Evolutionary conservation across 306 rosid genomes (phyloP), one percentile per base, ranked within the genome.

Genomic region (Citrullus colocynthis): DNA sequence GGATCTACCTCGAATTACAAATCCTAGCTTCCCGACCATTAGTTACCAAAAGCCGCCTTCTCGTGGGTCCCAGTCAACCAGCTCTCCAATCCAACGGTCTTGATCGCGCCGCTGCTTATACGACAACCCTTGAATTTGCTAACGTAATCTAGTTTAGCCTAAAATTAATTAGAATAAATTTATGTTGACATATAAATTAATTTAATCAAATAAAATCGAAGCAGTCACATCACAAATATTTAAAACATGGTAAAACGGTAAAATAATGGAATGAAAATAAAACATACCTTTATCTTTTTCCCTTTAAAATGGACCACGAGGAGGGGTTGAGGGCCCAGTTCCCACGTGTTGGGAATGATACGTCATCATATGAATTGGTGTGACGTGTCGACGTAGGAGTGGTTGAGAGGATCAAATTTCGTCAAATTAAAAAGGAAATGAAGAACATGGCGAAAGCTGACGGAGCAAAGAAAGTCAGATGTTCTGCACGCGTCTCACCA

Each of bases 321-420:
- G 5, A 6, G 41, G 36, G 51, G 28, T 15, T 13, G 45, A 1
- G 72, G 42, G 72, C 5, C 72, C 51, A 65, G 14, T 3, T 65
- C 74, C 34, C 74, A 67, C 74, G 74, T 67, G 74, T 41, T 67
- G 74, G 41, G 54, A 67, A 67, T 67, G 54, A 67, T 67, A 67
- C 74, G 74, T 67, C 74, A 67, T 67, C 54, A 11, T 65, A 4
- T 37, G 7, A 65, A 36, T 36, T 10, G 1, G 70, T 18, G 28
- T 8, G 28, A 65, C 49, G 72, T 65, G 72, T 37, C 49, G 7
- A 9, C 0, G 6, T 2, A 15, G 0, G 49, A 65, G 49, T 65
- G 72, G 72, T 16, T 37, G 49, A 37, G 28, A 36, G 49, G 13
- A 9, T 37, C 3, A 65, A 65, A 6, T 37, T 62, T 62, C 20